Evolutionary conservation across 257 asterid genomes (phyloP).

Genomic region (Ehretia macrophylla): DNA sequence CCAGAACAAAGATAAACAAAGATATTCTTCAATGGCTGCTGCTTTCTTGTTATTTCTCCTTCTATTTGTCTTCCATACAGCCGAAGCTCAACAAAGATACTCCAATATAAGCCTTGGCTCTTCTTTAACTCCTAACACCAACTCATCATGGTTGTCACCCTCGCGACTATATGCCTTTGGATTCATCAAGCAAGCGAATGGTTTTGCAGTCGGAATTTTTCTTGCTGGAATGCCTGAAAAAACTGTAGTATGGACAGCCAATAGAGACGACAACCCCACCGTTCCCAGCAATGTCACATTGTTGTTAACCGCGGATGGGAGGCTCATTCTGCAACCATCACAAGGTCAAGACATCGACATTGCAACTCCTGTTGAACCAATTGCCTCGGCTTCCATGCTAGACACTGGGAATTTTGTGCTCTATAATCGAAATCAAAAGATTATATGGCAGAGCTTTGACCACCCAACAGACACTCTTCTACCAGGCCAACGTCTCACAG

Average conservation of each 20-base stretch:
- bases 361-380: neutral
- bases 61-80: constrained; percentile 9
- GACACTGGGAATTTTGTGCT: constrained; percentile 56
- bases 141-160: constrained; percentile 23
- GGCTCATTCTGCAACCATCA: constrained; percentile 25
- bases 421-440: constrained; percentile 10
- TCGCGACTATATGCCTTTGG: constrained; percentile 24
- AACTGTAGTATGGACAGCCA: constrained; percentile 34
- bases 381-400: constrained; percentile 39
- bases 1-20: neutral
- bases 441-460: constrained; percentile 56
- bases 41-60: constrained; percentile 10
- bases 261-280: constrained; percentile 15
- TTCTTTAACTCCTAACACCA: constrained; percentile 31
- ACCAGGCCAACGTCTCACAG: constrained; percentile 30
- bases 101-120: constrained; percentile 35
- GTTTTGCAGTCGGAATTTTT: constrained; percentile 21
- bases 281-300: constrained; percentile 16
- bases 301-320: constrained; percentile 24
- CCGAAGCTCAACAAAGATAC: constrained; percentile 25
- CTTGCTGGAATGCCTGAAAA: constrained; percentile 13
- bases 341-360: constrained; percentile 9
- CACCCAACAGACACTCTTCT: constrained; percentile 44
- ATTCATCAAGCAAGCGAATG: constrained; percentile 13
- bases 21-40: constrained; percentile 12